Base-by-base conservation (phyloP, 192 early-diverging fungal genomes). In the Coemansia sp. region DNA sequence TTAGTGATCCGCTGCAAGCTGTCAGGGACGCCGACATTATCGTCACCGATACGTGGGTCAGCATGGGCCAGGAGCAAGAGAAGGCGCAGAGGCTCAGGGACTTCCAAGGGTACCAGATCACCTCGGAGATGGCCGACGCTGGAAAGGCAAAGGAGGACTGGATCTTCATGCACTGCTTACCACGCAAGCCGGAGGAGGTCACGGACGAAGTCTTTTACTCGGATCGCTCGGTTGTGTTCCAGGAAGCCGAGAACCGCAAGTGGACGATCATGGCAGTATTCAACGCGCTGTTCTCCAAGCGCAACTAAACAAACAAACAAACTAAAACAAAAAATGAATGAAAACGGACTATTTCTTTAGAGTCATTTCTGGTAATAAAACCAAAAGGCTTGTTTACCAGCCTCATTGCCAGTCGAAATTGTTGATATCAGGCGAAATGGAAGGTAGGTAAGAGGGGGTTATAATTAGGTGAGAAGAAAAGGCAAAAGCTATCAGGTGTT, bases 111-210 rank as follows among this genome's bases (percentile, higher is more conserved):
- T 99, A 89, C 85, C 88, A 94, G 83, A 84, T 99, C 46, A 95
- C 96, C 0, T 88, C 87, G 60, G 86, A 92, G n/a, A 78, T 99
- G 87, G 92, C 91, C 15, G 75, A 85, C 34, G 51, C 81, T 23
- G 93, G 93, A 51, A 86, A 88, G 14, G 93, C 96, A 9, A 91
- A 94, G 38, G 68, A 86, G 24, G 85, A 94, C 72, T 99, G 98
- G 98, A 88, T 89, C 69, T 99, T 99, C 59, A 93, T 99, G 92
- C 98, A 99, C 80, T 99, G 98, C 75, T 66, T 99, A 62, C 98
- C 98, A 2, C 86, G 98, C 20, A 99, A 99, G 79, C 85, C 78
- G 6, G 95, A 99, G 69, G 98, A 99, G 78, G 98, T 99, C 26
- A 91, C 94, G 58, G 98, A 99, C 74, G 93, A 96, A 69, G 92